These are phyloP conservation scores for Penicillium daleae DNA, from an alignment of 495 filamentous ascomycete genomes.

Conservation along the genomic window DNA sequence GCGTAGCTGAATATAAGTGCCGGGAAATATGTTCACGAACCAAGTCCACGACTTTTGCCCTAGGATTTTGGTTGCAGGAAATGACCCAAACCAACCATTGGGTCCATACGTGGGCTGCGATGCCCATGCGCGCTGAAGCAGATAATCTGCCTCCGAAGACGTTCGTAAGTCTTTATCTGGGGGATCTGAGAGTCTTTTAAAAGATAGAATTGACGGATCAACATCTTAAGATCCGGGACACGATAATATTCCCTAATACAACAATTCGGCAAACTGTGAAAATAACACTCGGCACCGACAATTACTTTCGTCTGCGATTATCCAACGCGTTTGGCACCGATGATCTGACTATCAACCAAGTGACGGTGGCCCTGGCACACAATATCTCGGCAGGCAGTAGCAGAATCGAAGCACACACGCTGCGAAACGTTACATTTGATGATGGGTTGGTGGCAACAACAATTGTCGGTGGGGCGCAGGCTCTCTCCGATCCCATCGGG, in stretches of 20 bases:
- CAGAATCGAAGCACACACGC: conserved; percentile 52
- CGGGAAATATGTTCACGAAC: too few species aligned
- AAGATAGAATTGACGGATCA: background rate
- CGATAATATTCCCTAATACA: background rate
- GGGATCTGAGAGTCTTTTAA: background rate
- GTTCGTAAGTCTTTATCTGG: conserved; percentile 9
- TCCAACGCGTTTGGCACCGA: conserved; percentile 69
- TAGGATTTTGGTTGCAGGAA: too few species aligned
- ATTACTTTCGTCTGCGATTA: conserved; percentile 63
- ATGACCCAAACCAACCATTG: conserved; percentile 1
- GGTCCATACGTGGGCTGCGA: conserved; percentile 19
- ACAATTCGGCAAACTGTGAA: conserved; percentile 3
- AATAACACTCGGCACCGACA: conserved; percentile 41
- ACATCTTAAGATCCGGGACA: background rate
- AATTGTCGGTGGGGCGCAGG: conserved; percentile 61
- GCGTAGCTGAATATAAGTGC: too few species aligned
- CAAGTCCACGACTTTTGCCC: too few species aligned
- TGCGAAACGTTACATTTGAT: conserved; percentile 61
- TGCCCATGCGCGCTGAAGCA: conserved; percentile 16
- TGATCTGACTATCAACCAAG: conserved; percentile 62
- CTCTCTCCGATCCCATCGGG: conserved; percentile 66
- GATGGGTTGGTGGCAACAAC: conserved; percentile 50
- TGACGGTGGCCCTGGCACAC: conserved; percentile 58
- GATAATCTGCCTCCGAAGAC: conserved; percentile 11
- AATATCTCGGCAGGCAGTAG: conserved; percentile 54